phyloP scores from a whole-genome alignment of 2,329 filamentous ascomycete genomes.

The Amphichorda felina region DNA sequence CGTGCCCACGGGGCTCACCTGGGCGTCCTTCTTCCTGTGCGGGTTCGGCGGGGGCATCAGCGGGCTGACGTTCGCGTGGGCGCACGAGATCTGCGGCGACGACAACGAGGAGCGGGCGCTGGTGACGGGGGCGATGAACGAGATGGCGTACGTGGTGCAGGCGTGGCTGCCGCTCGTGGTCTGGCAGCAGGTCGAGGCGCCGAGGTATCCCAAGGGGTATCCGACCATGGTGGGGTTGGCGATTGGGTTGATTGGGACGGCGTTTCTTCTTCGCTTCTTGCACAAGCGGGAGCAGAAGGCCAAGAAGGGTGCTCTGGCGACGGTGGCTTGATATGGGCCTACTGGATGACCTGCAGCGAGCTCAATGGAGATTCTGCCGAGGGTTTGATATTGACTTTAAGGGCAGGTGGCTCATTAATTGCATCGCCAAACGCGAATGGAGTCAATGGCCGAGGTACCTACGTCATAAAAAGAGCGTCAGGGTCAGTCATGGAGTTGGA shows the following conservation, averaged over 20 bases:
- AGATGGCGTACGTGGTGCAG: slow-evolving; percentile 58
- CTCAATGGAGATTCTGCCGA: too few species aligned
- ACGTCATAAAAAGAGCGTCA: too few species aligned
- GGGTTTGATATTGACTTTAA: too few species aligned
- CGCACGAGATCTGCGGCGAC: slow-evolving; percentile 34
- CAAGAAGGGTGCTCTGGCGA: background rate
- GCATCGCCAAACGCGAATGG: too few species aligned
- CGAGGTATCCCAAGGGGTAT: slow-evolving; percentile 48
- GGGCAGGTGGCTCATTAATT: too few species aligned
- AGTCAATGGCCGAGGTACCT: too few species aligned
- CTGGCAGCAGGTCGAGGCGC: slow-evolving; percentile 53
- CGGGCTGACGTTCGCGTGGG: slow-evolving; percentile 34
- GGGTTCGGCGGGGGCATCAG: slow-evolving; percentile 37
- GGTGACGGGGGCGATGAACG: slow-evolving; percentile 55
- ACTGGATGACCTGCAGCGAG: too few species aligned
- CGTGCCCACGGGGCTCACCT: slow-evolving; percentile 43
- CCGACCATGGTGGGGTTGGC: slow-evolving; percentile 40
- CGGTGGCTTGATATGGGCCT: too few species aligned
- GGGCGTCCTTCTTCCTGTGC: slow-evolving; percentile 47
- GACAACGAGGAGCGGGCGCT: slow-evolving; percentile 55
- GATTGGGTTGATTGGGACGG: slow-evolving; percentile 33
- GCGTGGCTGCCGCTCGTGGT: slow-evolving; percentile 57
- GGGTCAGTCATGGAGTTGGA: too few species aligned
- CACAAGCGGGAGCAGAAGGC: slow-evolving; percentile 27
- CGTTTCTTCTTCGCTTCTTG: slow-evolving; percentile 32